Conservation (phyloP, 768 basidiomycete species). For the Sutorius australiensis region DNA sequence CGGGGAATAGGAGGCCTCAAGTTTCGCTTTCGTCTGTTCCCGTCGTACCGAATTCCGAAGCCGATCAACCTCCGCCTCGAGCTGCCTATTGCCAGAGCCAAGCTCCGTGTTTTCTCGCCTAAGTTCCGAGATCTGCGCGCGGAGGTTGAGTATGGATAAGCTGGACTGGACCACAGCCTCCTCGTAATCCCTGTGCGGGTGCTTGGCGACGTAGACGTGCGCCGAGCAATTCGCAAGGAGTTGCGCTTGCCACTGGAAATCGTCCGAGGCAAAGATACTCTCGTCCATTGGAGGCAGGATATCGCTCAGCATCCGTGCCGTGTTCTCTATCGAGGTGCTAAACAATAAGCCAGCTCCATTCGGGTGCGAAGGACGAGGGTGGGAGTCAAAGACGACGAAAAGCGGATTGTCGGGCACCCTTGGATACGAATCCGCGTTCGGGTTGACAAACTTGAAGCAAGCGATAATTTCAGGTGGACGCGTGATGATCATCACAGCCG, state of each 20-base stretch:
- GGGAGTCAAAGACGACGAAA: slow-evolving; percentile 66
- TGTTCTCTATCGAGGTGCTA: slow-evolving; percentile 41
- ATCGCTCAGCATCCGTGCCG: slow-evolving; percentile 42
- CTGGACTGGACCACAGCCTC: slow-evolving; percentile 47
- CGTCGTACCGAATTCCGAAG: slow-evolving; percentile 14
- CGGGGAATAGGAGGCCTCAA: neutral
- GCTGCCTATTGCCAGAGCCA: slow-evolving; percentile 20
- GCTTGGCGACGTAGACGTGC: slow-evolving; percentile 46
- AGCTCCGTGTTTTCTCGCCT: slow-evolving; percentile 29
- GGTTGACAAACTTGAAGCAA: slow-evolving; percentile 38
- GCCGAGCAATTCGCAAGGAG: slow-evolving; percentile 59
- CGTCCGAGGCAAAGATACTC: slow-evolving; percentile 37
- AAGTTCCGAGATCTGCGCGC: slow-evolving; percentile 38
- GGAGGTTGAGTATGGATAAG: slow-evolving; percentile 42
- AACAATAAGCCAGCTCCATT: slow-evolving; percentile 58
- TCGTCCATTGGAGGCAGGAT: slow-evolving; percentile 48
- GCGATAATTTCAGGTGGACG: slow-evolving; percentile 69
- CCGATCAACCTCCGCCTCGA: slow-evolving; percentile 26
- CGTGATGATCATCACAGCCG: slow-evolving; percentile 51
- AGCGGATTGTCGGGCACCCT: slow-evolving; percentile 24
- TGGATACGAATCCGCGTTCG: neutral
- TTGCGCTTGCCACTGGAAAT: slow-evolving; percentile 62
- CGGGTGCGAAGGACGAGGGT: slow-evolving; percentile 56
- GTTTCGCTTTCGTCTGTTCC: slow-evolving; percentile 8
- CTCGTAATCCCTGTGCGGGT: slow-evolving; percentile 21